These are phyloP conservation scores for Aspergillus coremiiformis DNA, from an alignment of 495 filamentous ascomycete species.

Conservation along the genomic window DNA sequence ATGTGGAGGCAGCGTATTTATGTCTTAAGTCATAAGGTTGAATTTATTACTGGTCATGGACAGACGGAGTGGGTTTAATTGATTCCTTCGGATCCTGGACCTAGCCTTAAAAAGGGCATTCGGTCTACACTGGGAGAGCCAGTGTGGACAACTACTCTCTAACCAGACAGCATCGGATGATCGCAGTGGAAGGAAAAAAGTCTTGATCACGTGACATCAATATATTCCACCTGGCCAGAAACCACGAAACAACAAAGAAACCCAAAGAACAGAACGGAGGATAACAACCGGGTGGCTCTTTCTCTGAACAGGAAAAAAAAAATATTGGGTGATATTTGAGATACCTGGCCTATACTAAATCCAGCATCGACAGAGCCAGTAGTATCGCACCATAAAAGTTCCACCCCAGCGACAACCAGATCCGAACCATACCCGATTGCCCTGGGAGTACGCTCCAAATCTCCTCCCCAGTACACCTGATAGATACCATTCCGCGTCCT, in stretches of 20 bases:
- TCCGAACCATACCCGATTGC: conserved; percentile 9
- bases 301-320: conserved; percentile 16
- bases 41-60: no score
- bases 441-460: conserved; percentile 9
- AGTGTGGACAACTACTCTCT: neutral
- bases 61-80: no score
- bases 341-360: conserved; percentile 30
- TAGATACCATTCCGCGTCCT: conserved; percentile 14
- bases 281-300: neutral
- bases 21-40: no score
- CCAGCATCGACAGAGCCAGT: conserved; percentile 22
- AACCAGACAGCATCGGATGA: neutral
- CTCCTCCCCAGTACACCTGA: conserved; percentile 15
- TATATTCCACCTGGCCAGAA: conserved; percentile 3
- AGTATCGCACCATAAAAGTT: conserved; percentile 18
- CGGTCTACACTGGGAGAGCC: neutral
- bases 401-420: conserved; percentile 19
- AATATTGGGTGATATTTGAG: conserved; percentile 28
- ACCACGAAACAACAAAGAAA: neutral
- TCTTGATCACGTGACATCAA: neutral
- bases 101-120: neutral
- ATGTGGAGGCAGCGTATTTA: no score
- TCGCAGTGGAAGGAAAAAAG: neutral
- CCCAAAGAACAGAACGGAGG: conserved; percentile 1
- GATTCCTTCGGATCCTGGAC: no score